Conservation (phyloP, 2,329 filamentous ascomycete species). For the Phyllosticta capitalensis region DNA sequence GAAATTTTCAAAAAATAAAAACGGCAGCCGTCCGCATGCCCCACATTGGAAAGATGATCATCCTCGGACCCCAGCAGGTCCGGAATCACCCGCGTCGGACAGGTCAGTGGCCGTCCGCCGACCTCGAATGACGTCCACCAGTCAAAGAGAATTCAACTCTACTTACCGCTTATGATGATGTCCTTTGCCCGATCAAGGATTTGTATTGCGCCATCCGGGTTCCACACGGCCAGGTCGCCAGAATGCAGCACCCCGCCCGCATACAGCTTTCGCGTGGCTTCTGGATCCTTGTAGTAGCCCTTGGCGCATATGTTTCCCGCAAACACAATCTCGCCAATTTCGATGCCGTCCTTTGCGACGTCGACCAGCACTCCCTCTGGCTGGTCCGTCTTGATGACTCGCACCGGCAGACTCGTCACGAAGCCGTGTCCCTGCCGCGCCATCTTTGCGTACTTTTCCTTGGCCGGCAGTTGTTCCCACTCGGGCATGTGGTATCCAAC, state of each 20-base stretch:
- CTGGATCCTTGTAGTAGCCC: slow-evolving; percentile 84
- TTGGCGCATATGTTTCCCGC: slow-evolving; percentile 83
- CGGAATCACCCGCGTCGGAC: not conserved
- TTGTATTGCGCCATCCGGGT: slow-evolving; percentile 81
- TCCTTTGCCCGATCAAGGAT: slow-evolving; percentile 93
- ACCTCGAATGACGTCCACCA: not conserved
- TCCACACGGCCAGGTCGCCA: slow-evolving; percentile 88
- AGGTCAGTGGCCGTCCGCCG: not conserved
- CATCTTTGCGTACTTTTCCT: slow-evolving; percentile 82
- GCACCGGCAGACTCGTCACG: slow-evolving; percentile 67
- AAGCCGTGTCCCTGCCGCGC: slow-evolving; percentile 90
- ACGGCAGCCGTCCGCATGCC: not conserved
- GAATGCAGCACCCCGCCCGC: slow-evolving; percentile 78
- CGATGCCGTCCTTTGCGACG: slow-evolving; percentile 59
- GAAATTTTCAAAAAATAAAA: not conserved
- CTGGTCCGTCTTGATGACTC: slow-evolving; percentile 72
- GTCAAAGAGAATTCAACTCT: not conserved
- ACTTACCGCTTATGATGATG: slow-evolving; percentile 86
- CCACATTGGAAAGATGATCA: not conserved
- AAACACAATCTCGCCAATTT: slow-evolving; percentile 80
- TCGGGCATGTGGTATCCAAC: slow-evolving; percentile 81
- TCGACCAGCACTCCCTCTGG: slow-evolving; percentile 42
- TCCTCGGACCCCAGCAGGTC: not conserved
- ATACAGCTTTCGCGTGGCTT: slow-evolving; percentile 79
- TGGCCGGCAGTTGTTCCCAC: slow-evolving; percentile 65